Evolutionary conservation across 2,329 filamentous ascomycete species (phyloP), one percentile per base, ranked within the genome.

Genomic region (Alternaria panax): DNA sequence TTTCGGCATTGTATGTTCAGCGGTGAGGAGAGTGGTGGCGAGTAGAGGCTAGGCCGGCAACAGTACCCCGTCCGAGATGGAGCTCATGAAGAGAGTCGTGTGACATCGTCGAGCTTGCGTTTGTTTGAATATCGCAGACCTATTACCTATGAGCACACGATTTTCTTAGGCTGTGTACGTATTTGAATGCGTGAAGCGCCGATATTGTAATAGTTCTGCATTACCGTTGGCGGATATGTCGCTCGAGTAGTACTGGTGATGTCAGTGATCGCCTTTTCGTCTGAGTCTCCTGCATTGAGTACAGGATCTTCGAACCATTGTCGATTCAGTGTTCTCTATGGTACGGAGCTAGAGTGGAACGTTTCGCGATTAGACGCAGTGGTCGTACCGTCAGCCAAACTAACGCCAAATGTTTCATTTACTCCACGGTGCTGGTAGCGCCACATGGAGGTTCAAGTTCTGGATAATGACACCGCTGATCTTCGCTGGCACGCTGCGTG

Each of bases 271-370:
- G 36, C 12, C 12, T 9, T 28, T 51, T 28, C 11, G 5, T 27
- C 22, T 18, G 30, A 27, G 12, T 41, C 4, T 48, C 22, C 32
- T 52, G 51, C 20, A 24, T 25, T 28, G 22, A 45, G 36, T 60
- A 50, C 55, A 51, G 46, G 41, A 30, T 47, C 22, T 12, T 53
- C n/a, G 66, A 67, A 54, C 58, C 65, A 59, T 58, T 8, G 50
- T 51, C 40, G 47, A 42, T 43, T 50, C 27, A 45, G 57, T 62
- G 57, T 50, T 50, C 40, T 47, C 11, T 48, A 18, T 32, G 12
- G 38, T 42, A 36, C 16, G 27, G n/a, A 11, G 12, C 36, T 46
- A 25, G 12, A 8, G 61, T 61, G 41, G 32, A 46, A 64, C 55
- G 55, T 62, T 51, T 24, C 50, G 38, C 60, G 14, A 57, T 9